Evolutionary conservation across 306 rosid genomes (phyloP), one percentile per base, ranked within the genome.

Genomic region (Dicorynia guianensis): DNA sequence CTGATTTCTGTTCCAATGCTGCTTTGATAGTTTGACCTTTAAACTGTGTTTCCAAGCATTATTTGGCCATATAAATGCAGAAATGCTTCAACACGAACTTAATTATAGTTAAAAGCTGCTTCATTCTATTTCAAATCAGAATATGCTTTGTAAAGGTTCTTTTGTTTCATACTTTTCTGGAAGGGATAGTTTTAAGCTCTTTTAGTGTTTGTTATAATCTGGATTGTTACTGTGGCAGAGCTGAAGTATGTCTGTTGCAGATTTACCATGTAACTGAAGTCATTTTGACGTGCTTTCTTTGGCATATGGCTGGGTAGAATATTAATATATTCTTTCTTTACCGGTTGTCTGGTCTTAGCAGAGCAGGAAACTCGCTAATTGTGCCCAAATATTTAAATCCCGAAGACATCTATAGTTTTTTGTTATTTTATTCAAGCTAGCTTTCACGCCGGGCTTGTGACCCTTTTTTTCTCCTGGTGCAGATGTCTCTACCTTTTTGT

Each of bases 401-500:
- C 35, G 25, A 43, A 10, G 59, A 57, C 52, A 12, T 42, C 18
- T 25, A 43, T 40, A 0, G 13, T 59, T 44, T 34, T 49, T 13
- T 67, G 7, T 14, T 25, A 47, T 0, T 52, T 11, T 59, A 20
- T 72, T 72, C 43, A 60, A n/a, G 50, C 53, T 60, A 54, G 20
- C 68, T 8, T 67, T n/a, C 34, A 33, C 50, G 56, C 48, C 42
- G 14, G 4, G 11, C 46, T 15, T 19, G 63, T 30, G 52, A 33
- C 3, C 33, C 55, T 17, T 63, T 20, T 65, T 48, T 59, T 56
- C 67, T 74, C 53, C 72, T 76, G 39, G 5, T 69, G 79, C 90
- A 88, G 91, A 77, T 74, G 25, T 48, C 69, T 50, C 78, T n/a
- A 63, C 52, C 43, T 35, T 25, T 71, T 71, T 76, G 19, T 61